These are phyloP conservation scores for Rhodotorula sp. DNA, from an alignment of 1,284 basidiomycete species.

Conservation along the genomic window DNA sequence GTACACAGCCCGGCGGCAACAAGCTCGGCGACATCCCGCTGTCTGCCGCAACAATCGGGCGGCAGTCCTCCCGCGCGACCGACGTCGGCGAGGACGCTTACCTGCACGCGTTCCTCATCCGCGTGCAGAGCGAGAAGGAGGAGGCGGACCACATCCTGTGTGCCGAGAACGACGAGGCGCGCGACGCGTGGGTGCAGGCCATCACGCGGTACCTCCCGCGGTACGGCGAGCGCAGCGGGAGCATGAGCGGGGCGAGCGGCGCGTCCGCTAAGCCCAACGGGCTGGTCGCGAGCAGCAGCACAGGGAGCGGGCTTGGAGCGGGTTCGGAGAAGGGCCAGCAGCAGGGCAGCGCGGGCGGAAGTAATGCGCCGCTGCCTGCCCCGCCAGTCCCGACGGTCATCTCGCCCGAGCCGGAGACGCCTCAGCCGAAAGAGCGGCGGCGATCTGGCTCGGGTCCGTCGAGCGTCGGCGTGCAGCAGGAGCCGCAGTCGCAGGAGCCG, in stretches of 20 bases:
- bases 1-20: slow-evolving; percentile 73
- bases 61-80: slow-evolving; percentile 62
- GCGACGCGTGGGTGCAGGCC: slow-evolving; percentile 92
- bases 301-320: neutral
- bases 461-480: neutral
- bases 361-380: no score
- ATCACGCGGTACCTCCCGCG: slow-evolving; percentile 61
- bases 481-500: neutral
- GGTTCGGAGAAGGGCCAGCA: neutral
- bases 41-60: slow-evolving; percentile 3
- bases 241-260: no score
- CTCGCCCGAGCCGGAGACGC: slow-evolving; percentile 13
- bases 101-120: slow-evolving; percentile 93
- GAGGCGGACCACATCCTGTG: slow-evolving; percentile 86
- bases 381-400: slow-evolving; percentile 3
- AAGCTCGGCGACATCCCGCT: slow-evolving; percentile 58
- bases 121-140: slow-evolving; percentile 64
- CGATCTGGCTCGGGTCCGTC: slow-evolving; percentile 43
- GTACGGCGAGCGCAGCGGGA: neutral
- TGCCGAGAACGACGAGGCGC: slow-evolving; percentile 88
- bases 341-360: no score
- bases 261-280: neutral
- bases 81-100: slow-evolving; percentile 73
- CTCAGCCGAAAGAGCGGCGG: slow-evolving; percentile 57
- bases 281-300: neutral